Evolutionary conservation across 2,329 filamentous ascomycete species (phyloP).

Genomic region (Colletotrichum tamarilloi): DNA sequence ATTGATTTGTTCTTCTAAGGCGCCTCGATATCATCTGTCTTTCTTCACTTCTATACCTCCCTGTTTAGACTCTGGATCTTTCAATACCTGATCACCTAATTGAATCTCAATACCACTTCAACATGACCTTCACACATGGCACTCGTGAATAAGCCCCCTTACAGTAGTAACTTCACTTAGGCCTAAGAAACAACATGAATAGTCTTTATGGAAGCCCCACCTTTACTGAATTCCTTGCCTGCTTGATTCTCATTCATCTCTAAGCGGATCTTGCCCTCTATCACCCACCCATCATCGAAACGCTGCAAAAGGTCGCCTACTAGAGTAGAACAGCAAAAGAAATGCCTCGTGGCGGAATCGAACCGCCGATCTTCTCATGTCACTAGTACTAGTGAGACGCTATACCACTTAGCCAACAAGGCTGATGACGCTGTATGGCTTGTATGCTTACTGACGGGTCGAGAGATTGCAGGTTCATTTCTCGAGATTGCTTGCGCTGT

Average conservation of each 20-base stretch:
- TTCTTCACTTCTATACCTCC: constrained; percentile 16
- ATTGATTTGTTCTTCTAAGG: background rate
- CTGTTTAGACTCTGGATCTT: background rate
- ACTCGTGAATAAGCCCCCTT: background rate
- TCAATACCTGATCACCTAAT: background rate
- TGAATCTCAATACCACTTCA: background rate
- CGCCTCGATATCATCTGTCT: background rate
- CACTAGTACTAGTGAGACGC: constrained; percentile 18
- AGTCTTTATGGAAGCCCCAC: no score
- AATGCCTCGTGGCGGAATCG: constrained; percentile 16
- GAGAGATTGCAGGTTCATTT: background rate
- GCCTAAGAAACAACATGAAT: background rate
- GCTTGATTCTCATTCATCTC: no score
- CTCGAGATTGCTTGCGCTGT: background rate
- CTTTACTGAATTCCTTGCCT: no score
- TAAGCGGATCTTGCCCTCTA: no score
- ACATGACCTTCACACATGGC: background rate
- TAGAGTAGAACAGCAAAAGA: background rate
- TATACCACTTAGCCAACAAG: constrained; percentile 21
- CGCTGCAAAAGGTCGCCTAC: background rate
- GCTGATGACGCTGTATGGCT: background rate
- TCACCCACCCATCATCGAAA: no score
- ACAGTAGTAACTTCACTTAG: background rate
- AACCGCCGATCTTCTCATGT: constrained; percentile 23
- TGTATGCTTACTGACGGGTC: background rate